Conservation (phyloP, 1,139 yeast genomes). For the Geotrichum europaeum region DNA sequence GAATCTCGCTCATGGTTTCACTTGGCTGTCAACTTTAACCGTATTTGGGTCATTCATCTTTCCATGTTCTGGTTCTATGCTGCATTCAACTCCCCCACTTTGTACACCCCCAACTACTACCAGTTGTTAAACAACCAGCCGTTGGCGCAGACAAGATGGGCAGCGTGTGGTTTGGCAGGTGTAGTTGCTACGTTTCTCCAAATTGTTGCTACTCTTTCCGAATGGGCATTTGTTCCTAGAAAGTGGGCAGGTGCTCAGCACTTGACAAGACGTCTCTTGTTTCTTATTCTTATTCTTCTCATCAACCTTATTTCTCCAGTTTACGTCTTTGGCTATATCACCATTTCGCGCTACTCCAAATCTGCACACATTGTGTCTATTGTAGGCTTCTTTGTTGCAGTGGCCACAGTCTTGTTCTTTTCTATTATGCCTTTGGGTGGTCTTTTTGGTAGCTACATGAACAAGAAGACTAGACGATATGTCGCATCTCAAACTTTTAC, state of each 20-base stretch:
- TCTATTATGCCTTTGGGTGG: slow-evolving; percentile 98
- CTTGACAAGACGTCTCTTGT: slow-evolving; percentile 77
- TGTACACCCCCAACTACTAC: slow-evolving; percentile 78
- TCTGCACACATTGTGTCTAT: slow-evolving; percentile 79
- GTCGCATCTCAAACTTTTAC: slow-evolving; percentile 95
- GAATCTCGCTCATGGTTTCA: slow-evolving; percentile 99
- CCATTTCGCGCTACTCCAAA: slow-evolving; percentile 57
- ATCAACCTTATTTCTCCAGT: slow-evolving; percentile 81
- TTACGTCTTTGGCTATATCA: slow-evolving; percentile 72
- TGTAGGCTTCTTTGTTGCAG: slow-evolving; percentile 83
- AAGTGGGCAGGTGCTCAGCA: slow-evolving; percentile 99
- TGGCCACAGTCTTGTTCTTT: slow-evolving; percentile 77
- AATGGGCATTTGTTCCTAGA: slow-evolving; percentile 96
- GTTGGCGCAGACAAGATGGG: slow-evolving; percentile 83
- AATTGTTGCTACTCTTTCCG: slow-evolving; percentile 79
- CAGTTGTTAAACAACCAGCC: slow-evolving; percentile 84
- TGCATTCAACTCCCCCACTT: slow-evolving; percentile 85
- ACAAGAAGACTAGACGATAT: slow-evolving; percentile 76
- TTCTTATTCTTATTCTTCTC: slow-evolving; percentile 59
- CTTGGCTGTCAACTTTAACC: slow-evolving; percentile 88
- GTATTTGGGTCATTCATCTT: slow-evolving; percentile 94
- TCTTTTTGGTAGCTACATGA: slow-evolving; percentile 75
- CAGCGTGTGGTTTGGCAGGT: slow-evolving; percentile 91
- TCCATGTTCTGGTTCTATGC: slow-evolving; percentile 90
- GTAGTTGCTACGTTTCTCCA: slow-evolving; percentile 74